Evolutionary conservation across 1,284 basidiomycete genomes (phyloP).

Genomic region (Limonomyces culmigenus): DNA sequence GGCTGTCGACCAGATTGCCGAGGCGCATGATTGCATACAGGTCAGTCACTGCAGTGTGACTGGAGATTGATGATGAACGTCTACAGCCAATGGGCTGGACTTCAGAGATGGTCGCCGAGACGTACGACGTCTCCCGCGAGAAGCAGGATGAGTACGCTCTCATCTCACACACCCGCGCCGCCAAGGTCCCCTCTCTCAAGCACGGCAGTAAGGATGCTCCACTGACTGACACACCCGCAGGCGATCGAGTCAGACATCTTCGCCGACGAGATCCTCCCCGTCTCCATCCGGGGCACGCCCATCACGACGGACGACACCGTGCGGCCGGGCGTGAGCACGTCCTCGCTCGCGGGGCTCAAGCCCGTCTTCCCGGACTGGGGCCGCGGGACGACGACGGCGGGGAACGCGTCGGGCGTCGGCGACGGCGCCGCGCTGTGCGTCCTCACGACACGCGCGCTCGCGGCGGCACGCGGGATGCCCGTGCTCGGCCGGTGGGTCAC

Average conservation of each 20-base stretch:
- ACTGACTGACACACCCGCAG: no score
- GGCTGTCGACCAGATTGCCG: no score
- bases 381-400: conserved; percentile 66
- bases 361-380: conserved; percentile 85
- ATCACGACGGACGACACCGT: conserved; percentile 94
- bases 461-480: conserved; percentile 79
- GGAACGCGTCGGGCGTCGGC: conserved; percentile 90
- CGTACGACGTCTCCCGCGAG: conserved; percentile 60
- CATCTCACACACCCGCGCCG: conserved; percentile 75
- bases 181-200: conserved; percentile 76
- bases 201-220: no score
- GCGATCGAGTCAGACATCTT: conserved; percentile 61
- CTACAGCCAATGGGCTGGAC: conserved; percentile 85
- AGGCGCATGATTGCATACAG: background rate
- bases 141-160: conserved; percentile 81
- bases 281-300: conserved; percentile 62
- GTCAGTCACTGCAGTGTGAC: background rate
- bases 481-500: conserved; percentile 87
- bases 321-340: conserved; percentile 78
- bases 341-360: conserved; percentile 82
- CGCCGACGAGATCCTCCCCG: conserved; percentile 81
- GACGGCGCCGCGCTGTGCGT: conserved; percentile 95
- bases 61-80: no score
- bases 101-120: conserved; percentile 85
- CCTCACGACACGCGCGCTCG: conserved; percentile 73